Conservation (phyloP, 2,329 filamentous ascomycete genomes). For the Colletotrichum spinosum region DNA sequence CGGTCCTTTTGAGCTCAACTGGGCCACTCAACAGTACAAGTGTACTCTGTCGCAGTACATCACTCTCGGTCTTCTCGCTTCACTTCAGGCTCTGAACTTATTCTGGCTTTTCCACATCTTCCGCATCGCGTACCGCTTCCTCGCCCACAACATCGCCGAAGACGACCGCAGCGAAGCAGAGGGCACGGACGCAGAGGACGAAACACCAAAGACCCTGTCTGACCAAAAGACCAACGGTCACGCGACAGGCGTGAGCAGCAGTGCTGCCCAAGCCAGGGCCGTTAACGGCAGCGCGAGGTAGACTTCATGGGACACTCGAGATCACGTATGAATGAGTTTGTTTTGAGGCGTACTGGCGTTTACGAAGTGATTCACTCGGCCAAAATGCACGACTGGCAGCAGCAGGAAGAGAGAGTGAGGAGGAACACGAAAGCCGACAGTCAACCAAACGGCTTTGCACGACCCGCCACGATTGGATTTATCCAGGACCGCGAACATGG, state of each 20-base stretch:
- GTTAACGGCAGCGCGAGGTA: slow-evolving; percentile 22
- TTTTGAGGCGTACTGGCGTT: background rate
- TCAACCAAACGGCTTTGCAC: no score
- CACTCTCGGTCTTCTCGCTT: slow-evolving; percentile 71
- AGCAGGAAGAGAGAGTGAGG: no score
- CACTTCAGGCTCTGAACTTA: slow-evolving; percentile 80
- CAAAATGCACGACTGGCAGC: no score
- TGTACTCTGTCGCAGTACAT: slow-evolving; percentile 77
- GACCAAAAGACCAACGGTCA: slow-evolving; percentile 30
- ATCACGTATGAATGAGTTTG: slow-evolving; percentile 11
- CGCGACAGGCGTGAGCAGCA: slow-evolving; percentile 27
- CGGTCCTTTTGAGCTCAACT: slow-evolving; percentile 81
- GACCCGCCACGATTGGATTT: no score
- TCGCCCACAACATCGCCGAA: slow-evolving; percentile 69
- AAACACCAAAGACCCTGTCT: slow-evolving; percentile 37
- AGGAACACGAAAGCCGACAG: no score
- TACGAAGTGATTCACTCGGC: slow-evolving; percentile 12
- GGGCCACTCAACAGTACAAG: slow-evolving; percentile 83
- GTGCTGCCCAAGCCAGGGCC: slow-evolving; percentile 21
- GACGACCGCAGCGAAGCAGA: slow-evolving; percentile 80
- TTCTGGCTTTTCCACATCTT: slow-evolving; percentile 86
- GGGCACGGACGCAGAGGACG: slow-evolving; percentile 65
- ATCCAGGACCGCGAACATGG: background rate
- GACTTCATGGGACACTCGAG: background rate
- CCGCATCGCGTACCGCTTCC: slow-evolving; percentile 78